Conservation (phyloP, 805 yeast species). For the Kluyveromyces siamensis region DNA sequence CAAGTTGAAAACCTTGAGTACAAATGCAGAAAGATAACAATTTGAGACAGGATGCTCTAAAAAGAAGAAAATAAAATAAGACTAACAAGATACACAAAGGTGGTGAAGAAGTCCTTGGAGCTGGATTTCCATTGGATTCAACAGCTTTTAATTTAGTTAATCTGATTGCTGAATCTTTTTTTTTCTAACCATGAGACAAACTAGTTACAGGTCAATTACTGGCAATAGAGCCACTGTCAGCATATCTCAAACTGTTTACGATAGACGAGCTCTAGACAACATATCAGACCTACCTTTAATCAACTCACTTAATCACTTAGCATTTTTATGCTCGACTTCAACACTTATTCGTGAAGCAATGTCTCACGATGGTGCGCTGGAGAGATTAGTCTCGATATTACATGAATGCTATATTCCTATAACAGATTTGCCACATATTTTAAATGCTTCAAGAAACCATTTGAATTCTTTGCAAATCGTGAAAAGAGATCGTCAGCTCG, state of each 20-base stretch:
- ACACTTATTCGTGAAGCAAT: slow-evolving; percentile 87
- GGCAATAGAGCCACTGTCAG: slow-evolving; percentile 88
- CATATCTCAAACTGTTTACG: slow-evolving; percentile 81
- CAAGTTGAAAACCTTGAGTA: background rate
- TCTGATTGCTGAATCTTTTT: background rate
- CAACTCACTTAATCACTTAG: slow-evolving; percentile 82
- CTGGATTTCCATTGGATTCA: background rate
- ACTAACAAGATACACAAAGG: background rate
- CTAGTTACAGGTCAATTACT: slow-evolving; percentile 70
- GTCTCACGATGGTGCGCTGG: slow-evolving; percentile 85
- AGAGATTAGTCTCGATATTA: slow-evolving; percentile 73
- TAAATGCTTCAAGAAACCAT: slow-evolving; percentile 9
- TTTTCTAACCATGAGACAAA: slow-evolving; percentile 60
- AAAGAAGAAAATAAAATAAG: background rate
- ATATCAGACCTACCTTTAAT: slow-evolving; percentile 85
- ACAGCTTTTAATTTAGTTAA: background rate
- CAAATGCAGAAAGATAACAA: no score
- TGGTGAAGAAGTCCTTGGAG: background rate
- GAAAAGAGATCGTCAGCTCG: slow-evolving; percentile 28
- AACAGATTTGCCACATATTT: slow-evolving; percentile 11
- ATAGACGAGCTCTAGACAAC: slow-evolving; percentile 85
- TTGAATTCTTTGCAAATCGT: slow-evolving; percentile 16
- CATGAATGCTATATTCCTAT: slow-evolving; percentile 57
- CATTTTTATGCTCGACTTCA: slow-evolving; percentile 77
- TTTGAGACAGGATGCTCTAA: background rate